These are phyloP conservation scores for Mortierella sp. DNA, from an alignment of 371 early-diverging fungal species.

Conservation along the genomic window DNA sequence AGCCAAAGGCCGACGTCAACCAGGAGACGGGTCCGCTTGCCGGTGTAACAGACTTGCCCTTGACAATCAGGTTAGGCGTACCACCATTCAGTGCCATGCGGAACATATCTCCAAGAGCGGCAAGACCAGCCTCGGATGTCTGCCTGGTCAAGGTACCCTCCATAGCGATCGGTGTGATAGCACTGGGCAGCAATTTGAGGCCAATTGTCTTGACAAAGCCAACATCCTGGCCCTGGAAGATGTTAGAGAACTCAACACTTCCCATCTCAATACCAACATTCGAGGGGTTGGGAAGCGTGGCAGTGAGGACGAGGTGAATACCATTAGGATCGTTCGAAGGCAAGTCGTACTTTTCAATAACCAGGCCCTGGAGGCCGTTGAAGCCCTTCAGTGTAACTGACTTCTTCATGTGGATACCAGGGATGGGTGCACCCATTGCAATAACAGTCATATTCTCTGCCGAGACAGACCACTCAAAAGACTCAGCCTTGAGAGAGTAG, in stretches of 20 bases:
- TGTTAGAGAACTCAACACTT: constrained; percentile 59
- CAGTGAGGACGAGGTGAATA: constrained; percentile 60
- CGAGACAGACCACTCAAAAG: constrained; percentile 64
- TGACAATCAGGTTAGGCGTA: constrained; percentile 49
- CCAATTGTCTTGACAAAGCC: constrained; percentile 30
- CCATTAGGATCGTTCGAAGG: constrained; percentile 67
- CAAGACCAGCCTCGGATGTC: constrained; percentile 56
- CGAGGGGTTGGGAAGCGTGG: constrained; percentile 62
- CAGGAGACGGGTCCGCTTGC: constrained; percentile 61
- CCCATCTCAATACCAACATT: constrained; percentile 66
- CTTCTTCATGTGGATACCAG: constrained; percentile 63
- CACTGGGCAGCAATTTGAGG: constrained; percentile 26
- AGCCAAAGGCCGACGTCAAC: constrained; percentile 62
- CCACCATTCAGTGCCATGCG: constrained; percentile 58
- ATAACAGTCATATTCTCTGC: constrained; percentile 59
- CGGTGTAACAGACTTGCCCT: constrained; percentile 60
- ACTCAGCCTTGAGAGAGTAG: constrained; percentile 62
- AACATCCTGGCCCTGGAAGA: constrained; percentile 57
- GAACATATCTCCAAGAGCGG: constrained; percentile 60
- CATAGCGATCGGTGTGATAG: constrained; percentile 42
- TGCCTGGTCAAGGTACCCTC: constrained; percentile 63
- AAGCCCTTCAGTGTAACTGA: constrained; percentile 60
- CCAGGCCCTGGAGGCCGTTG: constrained; percentile 49
- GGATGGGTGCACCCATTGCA: constrained; percentile 67
- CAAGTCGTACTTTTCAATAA: constrained; percentile 44